Conservation (phyloP, 768 basidiomycete species). For the Boletus insuetus region DNA sequence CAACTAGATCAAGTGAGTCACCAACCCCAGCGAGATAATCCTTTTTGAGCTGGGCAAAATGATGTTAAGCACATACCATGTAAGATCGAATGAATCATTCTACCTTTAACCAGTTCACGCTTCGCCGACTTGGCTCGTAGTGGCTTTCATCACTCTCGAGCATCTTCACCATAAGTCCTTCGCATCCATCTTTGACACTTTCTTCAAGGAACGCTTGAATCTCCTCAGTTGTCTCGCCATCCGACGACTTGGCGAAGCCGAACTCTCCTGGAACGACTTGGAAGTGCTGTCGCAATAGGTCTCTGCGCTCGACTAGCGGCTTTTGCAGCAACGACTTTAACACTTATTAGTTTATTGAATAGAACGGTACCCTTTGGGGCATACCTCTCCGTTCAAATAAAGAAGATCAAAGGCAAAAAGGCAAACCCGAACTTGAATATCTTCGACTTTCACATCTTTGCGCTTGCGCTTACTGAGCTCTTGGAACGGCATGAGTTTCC, state of each 20-base stretch:
- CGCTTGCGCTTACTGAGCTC: conserved; percentile 92
- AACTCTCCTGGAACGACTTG: conserved; percentile 84
- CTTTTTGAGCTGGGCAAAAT: conserved; percentile 79
- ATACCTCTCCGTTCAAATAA: conserved; percentile 95
- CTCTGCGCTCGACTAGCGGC: conserved; percentile 71
- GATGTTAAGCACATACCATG: background rate
- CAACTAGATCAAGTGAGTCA: conserved; percentile 95
- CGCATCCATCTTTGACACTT: conserved; percentile 97
- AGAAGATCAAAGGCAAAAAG: conserved; percentile 95
- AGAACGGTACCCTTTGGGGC: background rate
- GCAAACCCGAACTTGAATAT: conserved; percentile 95
- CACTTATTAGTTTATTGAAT: background rate
- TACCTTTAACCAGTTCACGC: conserved; percentile 98
- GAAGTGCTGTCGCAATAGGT: conserved; percentile 77
- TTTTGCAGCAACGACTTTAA: conserved; percentile 77
- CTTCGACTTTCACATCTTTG: conserved; percentile 97
- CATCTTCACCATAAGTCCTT: conserved; percentile 99
- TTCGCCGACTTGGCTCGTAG: conserved; percentile 93
- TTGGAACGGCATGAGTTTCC: conserved; percentile 95
- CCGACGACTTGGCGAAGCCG: conserved; percentile 87
- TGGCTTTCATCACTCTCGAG: conserved; percentile 86
- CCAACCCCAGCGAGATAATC: conserved; percentile 96
- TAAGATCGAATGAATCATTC: background rate
- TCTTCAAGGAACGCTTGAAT: conserved; percentile 94
- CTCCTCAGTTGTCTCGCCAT: conserved; percentile 86